Evolutionary conservation across 441 rosid species (phyloP).

Genomic region (Dalechampia spathulata): DNA sequence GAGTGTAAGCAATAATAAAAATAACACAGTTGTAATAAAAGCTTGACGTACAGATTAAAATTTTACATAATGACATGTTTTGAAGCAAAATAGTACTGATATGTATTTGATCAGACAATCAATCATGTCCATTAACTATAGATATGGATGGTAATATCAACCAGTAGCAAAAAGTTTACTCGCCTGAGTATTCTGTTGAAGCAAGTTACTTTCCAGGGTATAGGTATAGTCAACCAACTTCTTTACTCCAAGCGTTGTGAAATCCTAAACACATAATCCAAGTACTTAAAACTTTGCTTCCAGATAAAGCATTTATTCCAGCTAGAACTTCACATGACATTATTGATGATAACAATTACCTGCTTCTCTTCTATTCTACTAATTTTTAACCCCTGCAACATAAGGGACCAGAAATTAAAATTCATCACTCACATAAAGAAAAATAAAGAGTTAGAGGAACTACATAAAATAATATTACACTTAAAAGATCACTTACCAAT

Average conservation of each 20-base stretch:
- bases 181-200: constrained; percentile 48
- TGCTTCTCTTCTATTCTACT: constrained; percentile 72
- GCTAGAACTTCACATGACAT: too few relatives aligned
- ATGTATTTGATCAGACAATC: too few relatives aligned
- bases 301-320: neutral
- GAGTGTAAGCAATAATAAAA: constrained; percentile 7
- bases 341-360: constrained; percentile 33
- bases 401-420: neutral
- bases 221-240: constrained; percentile 37
- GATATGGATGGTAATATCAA: neutral
- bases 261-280: constrained; percentile 32
- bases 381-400: constrained; percentile 59
- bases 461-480: neutral
- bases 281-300: constrained; percentile 13
- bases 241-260: constrained; percentile 49
- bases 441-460: constrained; percentile 1
- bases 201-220: constrained; percentile 28
- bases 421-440: neutral
- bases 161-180: constrained; percentile 5
- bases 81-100: neutral
- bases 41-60: neutral
- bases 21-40: neutral
- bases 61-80: neutral
- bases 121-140: too few relatives aligned
- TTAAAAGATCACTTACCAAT: constrained; percentile 39